Evolutionary conservation across 306 rosid species (phyloP).

Genomic region (Cucumis cinereus): DNA sequence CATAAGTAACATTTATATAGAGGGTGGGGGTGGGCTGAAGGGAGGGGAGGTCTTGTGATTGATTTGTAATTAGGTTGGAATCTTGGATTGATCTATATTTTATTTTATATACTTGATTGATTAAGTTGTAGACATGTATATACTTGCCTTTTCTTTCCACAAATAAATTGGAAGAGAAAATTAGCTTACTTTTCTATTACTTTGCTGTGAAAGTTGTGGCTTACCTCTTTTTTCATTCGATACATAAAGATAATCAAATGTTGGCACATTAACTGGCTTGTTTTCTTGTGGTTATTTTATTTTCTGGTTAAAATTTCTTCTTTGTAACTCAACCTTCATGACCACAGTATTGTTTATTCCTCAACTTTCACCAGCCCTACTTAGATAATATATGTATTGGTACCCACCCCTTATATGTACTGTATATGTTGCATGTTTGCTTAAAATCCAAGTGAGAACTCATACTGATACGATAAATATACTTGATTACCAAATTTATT

Average conservation of each 20-base stretch:
- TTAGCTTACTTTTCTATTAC: background rate
- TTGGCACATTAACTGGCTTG: background rate
- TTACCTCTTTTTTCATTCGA: background rate
- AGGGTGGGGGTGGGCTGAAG: background rate
- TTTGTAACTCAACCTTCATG: background rate
- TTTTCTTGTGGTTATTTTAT: background rate
- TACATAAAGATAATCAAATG: background rate
- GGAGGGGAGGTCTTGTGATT: background rate
- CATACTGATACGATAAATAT: background rate
- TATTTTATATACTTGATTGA: background rate
- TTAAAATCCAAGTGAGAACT: background rate
- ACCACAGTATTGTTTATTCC: background rate
- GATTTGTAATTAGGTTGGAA: background rate
- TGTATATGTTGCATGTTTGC: background rate
- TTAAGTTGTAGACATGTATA: background rate
- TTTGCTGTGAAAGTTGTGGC: background rate
- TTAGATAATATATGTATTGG: background rate
- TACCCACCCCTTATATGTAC: background rate
- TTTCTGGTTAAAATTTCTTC: background rate
- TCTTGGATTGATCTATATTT: background rate
- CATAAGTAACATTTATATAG: background rate
- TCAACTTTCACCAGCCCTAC: background rate
- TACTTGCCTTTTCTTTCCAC: background rate
- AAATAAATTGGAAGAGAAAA: background rate
- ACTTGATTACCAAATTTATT: background rate